Conservation (phyloP, 2,329 filamentous ascomycete genomes). For the Colletotrichum sansevieriae region DNA sequence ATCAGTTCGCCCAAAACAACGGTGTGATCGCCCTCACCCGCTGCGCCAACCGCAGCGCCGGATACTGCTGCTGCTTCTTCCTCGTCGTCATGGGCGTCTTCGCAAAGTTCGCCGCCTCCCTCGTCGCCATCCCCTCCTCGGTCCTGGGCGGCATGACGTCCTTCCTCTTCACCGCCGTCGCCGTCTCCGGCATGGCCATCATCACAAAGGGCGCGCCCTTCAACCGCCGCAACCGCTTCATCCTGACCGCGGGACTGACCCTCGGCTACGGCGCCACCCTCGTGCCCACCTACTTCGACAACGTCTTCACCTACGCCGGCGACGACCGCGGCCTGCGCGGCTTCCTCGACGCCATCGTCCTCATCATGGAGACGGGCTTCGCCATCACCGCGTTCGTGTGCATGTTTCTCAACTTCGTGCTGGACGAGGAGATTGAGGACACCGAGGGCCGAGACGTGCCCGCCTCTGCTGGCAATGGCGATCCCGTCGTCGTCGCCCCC, state of each 20-base stretch:
- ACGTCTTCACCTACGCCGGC: slow-evolving; percentile 80
- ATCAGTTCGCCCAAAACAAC: slow-evolving; percentile 82
- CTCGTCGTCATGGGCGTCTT: slow-evolving; percentile 86
- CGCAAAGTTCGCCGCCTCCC: slow-evolving; percentile 83
- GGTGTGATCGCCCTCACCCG: slow-evolving; percentile 86
- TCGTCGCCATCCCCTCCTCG: slow-evolving; percentile 79
- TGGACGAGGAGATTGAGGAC: slow-evolving; percentile 83
- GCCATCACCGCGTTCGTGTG: slow-evolving; percentile 80
- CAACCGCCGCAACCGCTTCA: slow-evolving; percentile 84
- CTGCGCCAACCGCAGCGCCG: slow-evolving; percentile 84
- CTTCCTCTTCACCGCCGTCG: slow-evolving; percentile 83
- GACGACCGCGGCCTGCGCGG: slow-evolving; percentile 76
- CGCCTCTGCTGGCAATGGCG: not conserved
- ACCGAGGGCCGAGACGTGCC: slow-evolving; percentile 36
- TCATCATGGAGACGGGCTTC: slow-evolving; percentile 82
- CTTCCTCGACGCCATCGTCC: slow-evolving; percentile 79
- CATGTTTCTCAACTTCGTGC: slow-evolving; percentile 78
- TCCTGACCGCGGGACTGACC: slow-evolving; percentile 80
- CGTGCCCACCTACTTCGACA: slow-evolving; percentile 75
- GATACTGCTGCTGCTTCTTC: slow-evolving; percentile 83
- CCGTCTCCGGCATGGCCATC: slow-evolving; percentile 83
- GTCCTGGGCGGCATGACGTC: slow-evolving; percentile 80
- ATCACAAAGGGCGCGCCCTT: slow-evolving; percentile 78
- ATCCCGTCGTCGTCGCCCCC: not conserved
- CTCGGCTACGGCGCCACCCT: slow-evolving; percentile 80